Evolutionary conservation across 352 stramenopile genomes (phyloP).

Genomic region (Stramenopiles sp.): DNA sequence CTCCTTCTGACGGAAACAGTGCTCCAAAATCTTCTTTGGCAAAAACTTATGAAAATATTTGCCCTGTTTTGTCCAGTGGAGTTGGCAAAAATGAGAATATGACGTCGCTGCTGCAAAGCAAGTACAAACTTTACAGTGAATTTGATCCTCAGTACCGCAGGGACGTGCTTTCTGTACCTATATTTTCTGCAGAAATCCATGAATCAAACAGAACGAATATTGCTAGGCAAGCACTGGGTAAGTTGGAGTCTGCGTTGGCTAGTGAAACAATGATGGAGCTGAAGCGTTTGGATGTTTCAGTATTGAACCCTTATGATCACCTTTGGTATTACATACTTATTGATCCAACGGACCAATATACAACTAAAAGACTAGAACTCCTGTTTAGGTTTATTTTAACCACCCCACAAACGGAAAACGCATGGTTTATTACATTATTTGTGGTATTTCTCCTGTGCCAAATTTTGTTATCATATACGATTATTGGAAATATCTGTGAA

Average conservation of each 20-base stretch:
- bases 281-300: background rate
- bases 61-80: background rate
- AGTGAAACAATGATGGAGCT: background rate
- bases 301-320: background rate
- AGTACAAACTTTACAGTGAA: background rate
- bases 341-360: background rate
- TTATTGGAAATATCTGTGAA: too few species aligned
- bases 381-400: background rate
- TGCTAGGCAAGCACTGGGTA: background rate
- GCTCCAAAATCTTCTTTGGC: background rate
- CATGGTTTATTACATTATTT: background rate
- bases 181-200: constrained; percentile 3
- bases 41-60: background rate
- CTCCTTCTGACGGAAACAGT: background rate
- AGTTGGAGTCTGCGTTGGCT: background rate
- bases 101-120: background rate
- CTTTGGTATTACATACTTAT: background rate
- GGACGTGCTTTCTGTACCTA: background rate
- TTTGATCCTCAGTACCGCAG: background rate
- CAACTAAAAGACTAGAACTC: too few species aligned
- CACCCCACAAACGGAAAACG: background rate
- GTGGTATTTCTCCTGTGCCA: background rate
- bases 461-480: background rate
- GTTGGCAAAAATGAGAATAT: background rate
- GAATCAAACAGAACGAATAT: background rate